Percentiles rank a stretch among this genome's conserved stretches.
Evolutionary conservation across 208 protist species (phyloP).

Genomic region (Herpetomonas tarakana): DNA sequence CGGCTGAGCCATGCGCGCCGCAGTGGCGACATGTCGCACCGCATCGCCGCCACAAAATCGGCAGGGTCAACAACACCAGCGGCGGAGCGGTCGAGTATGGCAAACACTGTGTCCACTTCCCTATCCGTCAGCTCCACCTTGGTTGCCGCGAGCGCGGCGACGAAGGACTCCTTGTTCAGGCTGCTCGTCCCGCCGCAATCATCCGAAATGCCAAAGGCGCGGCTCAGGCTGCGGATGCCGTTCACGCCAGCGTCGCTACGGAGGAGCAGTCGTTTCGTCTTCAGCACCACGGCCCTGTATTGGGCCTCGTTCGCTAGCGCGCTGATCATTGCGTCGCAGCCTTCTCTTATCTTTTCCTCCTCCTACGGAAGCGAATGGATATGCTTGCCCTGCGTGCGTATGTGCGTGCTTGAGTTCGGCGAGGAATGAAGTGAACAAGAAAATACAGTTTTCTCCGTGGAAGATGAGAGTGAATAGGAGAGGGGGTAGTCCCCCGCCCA

Average conservation of each 20-base stretch:
- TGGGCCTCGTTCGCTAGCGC: conserved; percentile 29
- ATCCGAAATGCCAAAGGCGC: conserved; percentile 58
- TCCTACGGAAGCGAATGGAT: too few relatives aligned
- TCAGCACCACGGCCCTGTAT: conserved; percentile 37
- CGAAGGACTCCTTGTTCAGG: conserved; percentile 37
- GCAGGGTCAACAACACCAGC: conserved; percentile 52
- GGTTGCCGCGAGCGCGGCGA: conserved; percentile 30
- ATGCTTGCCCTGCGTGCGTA: too few relatives aligned
- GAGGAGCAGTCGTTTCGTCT: conserved; percentile 59
- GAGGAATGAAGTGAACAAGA: not conserved
- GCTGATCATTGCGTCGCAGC: conserved; percentile 17
- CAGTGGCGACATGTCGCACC: conserved; percentile 38
- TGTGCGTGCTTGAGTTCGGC: too few relatives aligned
- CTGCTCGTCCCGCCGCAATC: conserved; percentile 44
- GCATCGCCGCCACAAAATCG: conserved; percentile 69
- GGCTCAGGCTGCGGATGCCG: conserved; percentile 74
- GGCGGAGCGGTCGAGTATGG: conserved; percentile 58
- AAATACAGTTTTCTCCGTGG: not conserved
- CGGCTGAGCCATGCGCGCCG: conserved; percentile 59
- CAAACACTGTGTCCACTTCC: conserved; percentile 59
- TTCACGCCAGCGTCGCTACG: conserved; percentile 40
- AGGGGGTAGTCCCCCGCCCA: too few relatives aligned
- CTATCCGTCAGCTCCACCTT: conserved; percentile 39
- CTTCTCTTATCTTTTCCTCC: not conserved
- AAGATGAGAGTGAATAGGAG: too few relatives aligned